Base-by-base conservation (phyloP, 2,329 filamentous ascomycete genomes). In the Fusarium coffeatum region DNA sequence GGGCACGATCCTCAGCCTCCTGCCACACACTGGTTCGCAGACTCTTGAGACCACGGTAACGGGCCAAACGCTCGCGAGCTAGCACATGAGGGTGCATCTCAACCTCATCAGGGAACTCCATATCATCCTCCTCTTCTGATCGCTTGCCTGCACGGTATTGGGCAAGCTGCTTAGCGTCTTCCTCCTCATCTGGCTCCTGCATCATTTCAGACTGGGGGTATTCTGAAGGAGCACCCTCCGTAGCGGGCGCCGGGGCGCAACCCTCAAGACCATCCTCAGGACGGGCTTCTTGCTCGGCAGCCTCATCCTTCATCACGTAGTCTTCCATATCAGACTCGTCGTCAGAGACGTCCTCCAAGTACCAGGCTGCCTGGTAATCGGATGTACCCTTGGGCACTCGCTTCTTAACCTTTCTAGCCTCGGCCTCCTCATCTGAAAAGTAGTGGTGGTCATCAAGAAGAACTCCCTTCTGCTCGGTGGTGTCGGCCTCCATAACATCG, bases 371-470 rank as follows among this genome's bases (percentile, higher is more conserved):
- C 81, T 99, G 96, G 80, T 98, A 98, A 59, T 91, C 89, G 41
- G 96, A 98, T 4, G 96, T 99, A 68, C 96, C 96, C 80, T 90
- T 93, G 1, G 96, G 96, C 23, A 99, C 81, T 67, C 89, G 89
- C 80, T 91, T 96, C 9, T 93, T 92, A 32, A 83, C 81, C 37
- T 85, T 81, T 20, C 60, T 74, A 20, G 75, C 76, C 48, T 80
- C 76, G 55, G 89, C 84, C 43, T 87, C 85, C 8, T 85, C 93
- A 45, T 98, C 95, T 0, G 94, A 94, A 77, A 98, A 99, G 80
- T 99, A 99, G 78, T 98, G 95, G 79, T 99, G 95, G 72, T 98
- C 95, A 72, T 99, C 96, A 12, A 99, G 85, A 42, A 99, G 83
- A 2, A 99, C 96, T 69, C 95, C 96, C 81, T 95, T 97, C 77